These are phyloP conservation scores for Penicillium sclerotigenum DNA, from an alignment of 2,329 filamentous ascomycete species.

Conservation along the genomic window DNA sequence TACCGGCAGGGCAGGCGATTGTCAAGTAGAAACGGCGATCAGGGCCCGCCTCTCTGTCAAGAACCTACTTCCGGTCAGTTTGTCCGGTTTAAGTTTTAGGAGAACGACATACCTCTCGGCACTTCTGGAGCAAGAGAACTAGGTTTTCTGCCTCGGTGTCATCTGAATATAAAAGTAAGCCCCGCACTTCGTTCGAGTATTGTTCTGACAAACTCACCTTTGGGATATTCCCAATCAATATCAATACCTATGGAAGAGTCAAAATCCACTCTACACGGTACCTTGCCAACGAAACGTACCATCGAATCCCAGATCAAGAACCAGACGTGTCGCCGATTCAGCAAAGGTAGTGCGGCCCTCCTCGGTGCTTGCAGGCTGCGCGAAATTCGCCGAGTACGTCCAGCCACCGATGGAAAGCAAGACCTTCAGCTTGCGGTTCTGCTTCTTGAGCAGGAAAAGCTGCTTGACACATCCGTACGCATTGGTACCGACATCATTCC, in stretches of 20 bases:
- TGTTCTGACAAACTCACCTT: slow-evolving; percentile 26
- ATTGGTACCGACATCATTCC: slow-evolving; percentile 67
- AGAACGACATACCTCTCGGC: slow-evolving; percentile 35
- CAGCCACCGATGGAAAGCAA: slow-evolving; percentile 81
- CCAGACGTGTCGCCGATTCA: slow-evolving; percentile 65
- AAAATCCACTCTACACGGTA: not conserved
- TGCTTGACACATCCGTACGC: slow-evolving; percentile 76
- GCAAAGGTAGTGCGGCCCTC: slow-evolving; percentile 65
- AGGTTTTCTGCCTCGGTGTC: slow-evolving; percentile 44
- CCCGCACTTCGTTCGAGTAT: not conserved
- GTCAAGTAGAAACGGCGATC: slow-evolving; percentile 48
- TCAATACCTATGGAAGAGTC: slow-evolving; percentile 35
- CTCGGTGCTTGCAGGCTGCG: slow-evolving; percentile 61
- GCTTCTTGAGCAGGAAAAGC: slow-evolving; percentile 70
- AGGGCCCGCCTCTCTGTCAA: slow-evolving; percentile 40
- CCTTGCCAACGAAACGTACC: slow-evolving; percentile 25
- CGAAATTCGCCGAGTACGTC: slow-evolving; percentile 76
- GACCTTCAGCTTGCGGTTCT: slow-evolving; percentile 71
- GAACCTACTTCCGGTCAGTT: slow-evolving; percentile 26
- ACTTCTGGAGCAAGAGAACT: slow-evolving; percentile 44
- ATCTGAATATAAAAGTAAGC: slow-evolving; percentile 29
- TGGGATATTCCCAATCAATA: slow-evolving; percentile 50
- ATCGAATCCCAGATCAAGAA: slow-evolving; percentile 75
- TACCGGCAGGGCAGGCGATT: slow-evolving; percentile 49
- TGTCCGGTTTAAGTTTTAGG: not conserved